Evolutionary conservation across 2,329 filamentous ascomycete genomes (phyloP).

Genomic region (Penicillium sp.): DNA sequence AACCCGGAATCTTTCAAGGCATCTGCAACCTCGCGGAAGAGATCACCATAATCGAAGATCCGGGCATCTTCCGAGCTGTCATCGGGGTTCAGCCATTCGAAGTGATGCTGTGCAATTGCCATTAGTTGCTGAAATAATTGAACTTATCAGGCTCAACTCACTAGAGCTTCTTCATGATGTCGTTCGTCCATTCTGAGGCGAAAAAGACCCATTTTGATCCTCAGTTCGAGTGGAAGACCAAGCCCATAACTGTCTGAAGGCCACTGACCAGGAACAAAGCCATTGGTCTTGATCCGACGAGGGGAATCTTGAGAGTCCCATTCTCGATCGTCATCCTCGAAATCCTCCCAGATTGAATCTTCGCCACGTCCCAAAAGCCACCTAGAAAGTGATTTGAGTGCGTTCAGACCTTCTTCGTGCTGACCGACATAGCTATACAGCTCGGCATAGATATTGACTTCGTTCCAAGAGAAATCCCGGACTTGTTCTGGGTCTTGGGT

Average conservation of each 20-base stretch:
- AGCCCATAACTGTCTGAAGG: constrained; percentile 59
- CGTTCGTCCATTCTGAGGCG: constrained; percentile 64
- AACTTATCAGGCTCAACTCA: constrained; percentile 40
- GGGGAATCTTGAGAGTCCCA: constrained; percentile 71
- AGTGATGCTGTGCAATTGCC: constrained; percentile 43
- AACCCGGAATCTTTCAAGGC: constrained; percentile 49
- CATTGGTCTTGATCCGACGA: constrained; percentile 56
- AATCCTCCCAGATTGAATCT: constrained; percentile 72
- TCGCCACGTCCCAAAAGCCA: constrained; percentile 73
- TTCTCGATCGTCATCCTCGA: constrained; percentile 72
- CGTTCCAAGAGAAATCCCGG: constrained; percentile 62
- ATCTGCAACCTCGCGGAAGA: constrained; percentile 68
- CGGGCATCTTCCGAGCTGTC: constrained; percentile 47
- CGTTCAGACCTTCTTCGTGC: constrained; percentile 60
- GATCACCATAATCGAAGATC: constrained; percentile 64
- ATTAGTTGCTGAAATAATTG: not conserved
- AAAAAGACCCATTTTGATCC: constrained; percentile 76
- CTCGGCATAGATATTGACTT: constrained; percentile 79
- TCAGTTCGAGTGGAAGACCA: constrained; percentile 71
- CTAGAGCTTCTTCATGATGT: constrained; percentile 63
- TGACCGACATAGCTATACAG: constrained; percentile 62
- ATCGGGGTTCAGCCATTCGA: constrained; percentile 64
- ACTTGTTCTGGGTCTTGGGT: constrained; percentile 41
- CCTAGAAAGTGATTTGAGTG: constrained; percentile 66
- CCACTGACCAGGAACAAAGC: constrained; percentile 54